Conservation (phyloP, 345 rosid species). For the Eucalyptus marginata region DNA sequence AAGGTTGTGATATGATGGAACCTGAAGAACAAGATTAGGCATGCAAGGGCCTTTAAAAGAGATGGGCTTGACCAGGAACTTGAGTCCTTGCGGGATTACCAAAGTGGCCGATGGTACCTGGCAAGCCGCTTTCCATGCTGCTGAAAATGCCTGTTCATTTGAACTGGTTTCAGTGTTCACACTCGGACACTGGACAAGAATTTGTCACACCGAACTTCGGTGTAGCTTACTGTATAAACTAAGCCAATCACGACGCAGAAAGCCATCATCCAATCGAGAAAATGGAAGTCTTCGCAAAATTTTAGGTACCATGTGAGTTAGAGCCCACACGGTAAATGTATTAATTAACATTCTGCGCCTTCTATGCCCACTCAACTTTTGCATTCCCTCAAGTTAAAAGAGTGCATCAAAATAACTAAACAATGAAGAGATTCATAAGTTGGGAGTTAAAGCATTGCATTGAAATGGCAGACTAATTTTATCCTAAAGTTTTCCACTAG, state of each 20-base stretch:
- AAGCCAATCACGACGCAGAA: not conserved
- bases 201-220: not conserved
- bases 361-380: not conserved
- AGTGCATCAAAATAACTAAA: not conserved
- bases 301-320: not conserved
- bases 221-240: not conserved
- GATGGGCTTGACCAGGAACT: slow-evolving; percentile 35
- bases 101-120: slow-evolving; percentile 23
- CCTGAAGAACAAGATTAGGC: slow-evolving; percentile 51
- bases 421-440: not conserved
- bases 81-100: slow-evolving; percentile 33
- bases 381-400: not conserved
- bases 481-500: not conserved
- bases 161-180: not conserved
- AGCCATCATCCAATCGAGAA: not conserved
- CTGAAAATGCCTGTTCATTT: slow-evolving; percentile 24
- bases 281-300: not conserved
- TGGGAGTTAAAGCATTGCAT: not conserved
- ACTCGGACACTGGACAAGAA: not conserved
- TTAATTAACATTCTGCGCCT: not conserved
- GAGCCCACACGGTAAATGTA: not conserved
- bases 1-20: not conserved
- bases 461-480: not conserved
- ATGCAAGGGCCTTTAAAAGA: slow-evolving; percentile 61
- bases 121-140: slow-evolving; percentile 64